Evolutionary conservation across 495 filamentous ascomycete genomes (phyloP), one percentile per base, ranked within the genome.

Genomic region (Penicillium malachiteum): DNA sequence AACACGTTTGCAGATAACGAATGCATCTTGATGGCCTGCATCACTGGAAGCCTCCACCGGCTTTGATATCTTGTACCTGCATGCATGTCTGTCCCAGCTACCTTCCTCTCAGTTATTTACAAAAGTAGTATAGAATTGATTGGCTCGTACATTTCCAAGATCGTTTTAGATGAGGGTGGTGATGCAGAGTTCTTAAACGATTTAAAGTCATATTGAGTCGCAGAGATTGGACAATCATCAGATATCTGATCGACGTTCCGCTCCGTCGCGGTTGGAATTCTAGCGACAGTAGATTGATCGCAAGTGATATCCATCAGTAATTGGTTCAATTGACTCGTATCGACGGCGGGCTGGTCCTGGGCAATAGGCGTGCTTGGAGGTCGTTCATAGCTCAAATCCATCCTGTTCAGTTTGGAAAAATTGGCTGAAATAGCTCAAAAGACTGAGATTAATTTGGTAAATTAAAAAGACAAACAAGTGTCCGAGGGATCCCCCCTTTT

Each of bases 41-140:
- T 18, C 54, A 55, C 16, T 57, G 37, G 54, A 41, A n/a, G 54
- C 60, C 46, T 55, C 54, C 16, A 35, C 34, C 35, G 54, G 43
- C 39, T 64, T 50, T 12, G 37, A 41, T 10, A 57, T 59, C 50
- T 59, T 67, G 58, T 67, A 67, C 64, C 56, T 67, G 34, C 55
- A 60, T 43, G 58, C 49, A 31, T 58, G 52, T 65, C 61, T 67
- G 57, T 67, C 60, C 64, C 49, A 64, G 11, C 64, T 67, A 62
- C 14, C 58, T 35, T 42, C 16, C 11, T 35, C 48, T 63, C 52
- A 63, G 54, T 16, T 47, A 12, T 46, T 52, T 38, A 16, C 48
- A 12, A 56, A 52, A 46, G 40, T 16, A 54, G 33, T 33, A 38
- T 57, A 53, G 51, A 38, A 9, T 37, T 43, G 51, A n/a, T 50